Conservation (phyloP, 2,329 filamentous ascomycete genomes). For the Pseudocercospora vitis region DNA sequence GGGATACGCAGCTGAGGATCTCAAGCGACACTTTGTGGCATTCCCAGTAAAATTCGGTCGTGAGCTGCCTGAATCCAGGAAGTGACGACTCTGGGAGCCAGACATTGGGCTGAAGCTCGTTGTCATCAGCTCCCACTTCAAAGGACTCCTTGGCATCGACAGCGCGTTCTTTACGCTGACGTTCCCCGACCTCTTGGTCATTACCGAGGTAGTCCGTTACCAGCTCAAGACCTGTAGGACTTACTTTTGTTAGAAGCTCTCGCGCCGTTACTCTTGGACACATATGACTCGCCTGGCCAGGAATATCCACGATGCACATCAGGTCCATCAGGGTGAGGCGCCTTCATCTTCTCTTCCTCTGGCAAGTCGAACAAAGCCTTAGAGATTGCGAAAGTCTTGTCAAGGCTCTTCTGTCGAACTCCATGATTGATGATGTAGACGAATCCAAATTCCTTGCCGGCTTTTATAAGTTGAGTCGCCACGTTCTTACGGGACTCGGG, state of each 20-base stretch:
- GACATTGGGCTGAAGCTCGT: conserved; percentile 48
- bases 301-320: conserved; percentile 45
- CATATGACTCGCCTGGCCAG: conserved; percentile 42
- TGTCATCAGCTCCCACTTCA: conserved; percentile 49
- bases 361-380: conserved; percentile 43
- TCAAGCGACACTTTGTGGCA: conserved; percentile 35
- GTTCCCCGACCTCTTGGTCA: conserved; percentile 8
- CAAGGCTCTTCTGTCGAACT: conserved; percentile 34
- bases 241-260: no score
- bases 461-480: conserved; percentile 41
- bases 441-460: conserved; percentile 43
- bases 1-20: conserved; percentile 36
- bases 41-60: conserved; percentile 36
- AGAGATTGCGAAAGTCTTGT: conserved; percentile 32
- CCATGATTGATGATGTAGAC: conserved; percentile 46
- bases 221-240: conserved; percentile 13
- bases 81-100: conserved; percentile 50
- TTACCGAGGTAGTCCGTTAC: conserved; percentile 11
- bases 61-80: conserved; percentile 44
- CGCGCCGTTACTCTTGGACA: conserved; percentile 26
- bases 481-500: conserved; percentile 16
- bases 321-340: conserved; percentile 43
- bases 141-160: conserved; percentile 41
- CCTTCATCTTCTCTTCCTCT: conserved; percentile 38
- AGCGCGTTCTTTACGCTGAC: conserved; percentile 10